Evolutionary conservation across 1,284 basidiomycete genomes (phyloP).

Genomic region (Puccinia coronata): DNA sequence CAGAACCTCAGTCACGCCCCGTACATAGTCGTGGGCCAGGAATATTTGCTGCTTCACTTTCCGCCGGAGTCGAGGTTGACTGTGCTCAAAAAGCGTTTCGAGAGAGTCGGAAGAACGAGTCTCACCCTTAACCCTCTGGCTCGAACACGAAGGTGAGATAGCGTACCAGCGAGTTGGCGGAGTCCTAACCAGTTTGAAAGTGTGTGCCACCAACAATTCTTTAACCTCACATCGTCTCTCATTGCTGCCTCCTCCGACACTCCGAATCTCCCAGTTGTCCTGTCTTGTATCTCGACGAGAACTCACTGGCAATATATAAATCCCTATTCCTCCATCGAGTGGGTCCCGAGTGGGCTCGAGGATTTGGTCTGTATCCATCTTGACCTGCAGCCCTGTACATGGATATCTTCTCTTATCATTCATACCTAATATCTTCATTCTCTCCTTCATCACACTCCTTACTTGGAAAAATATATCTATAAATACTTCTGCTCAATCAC

Average conservation of each 20-base stretch:
- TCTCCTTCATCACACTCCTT: slow-evolving; percentile 19
- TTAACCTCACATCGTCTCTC: neutral
- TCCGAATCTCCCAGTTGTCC: neutral
- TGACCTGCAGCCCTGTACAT: slow-evolving; percentile 23
- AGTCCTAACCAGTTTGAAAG: slow-evolving; percentile 1
- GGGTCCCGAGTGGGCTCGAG: slow-evolving; percentile 11
- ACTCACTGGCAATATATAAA: no score
- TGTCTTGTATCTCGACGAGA: no score
- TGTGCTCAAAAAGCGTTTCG: slow-evolving; percentile 27
- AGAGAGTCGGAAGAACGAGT: slow-evolving; percentile 21
- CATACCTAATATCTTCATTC: neutral
- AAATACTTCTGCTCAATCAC: slow-evolving; percentile 13
- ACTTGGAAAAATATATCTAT: neutral
- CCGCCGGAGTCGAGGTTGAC: neutral
- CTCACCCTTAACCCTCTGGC: neutral
- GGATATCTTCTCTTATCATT: neutral
- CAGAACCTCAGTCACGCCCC: neutral
- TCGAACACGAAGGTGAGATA: neutral
- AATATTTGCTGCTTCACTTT: neutral
- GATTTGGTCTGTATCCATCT: slow-evolving; percentile 21
- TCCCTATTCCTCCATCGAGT: slow-evolving; percentile 3
- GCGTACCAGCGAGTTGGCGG: slow-evolving; percentile 18
- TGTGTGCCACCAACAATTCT: slow-evolving; percentile 1
- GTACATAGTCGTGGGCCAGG: neutral
- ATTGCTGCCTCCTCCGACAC: slow-evolving; percentile 1